phyloP scores from a whole-genome alignment of 495 filamentous ascomycete genomes.

The Penicillium desertorum region DNA sequence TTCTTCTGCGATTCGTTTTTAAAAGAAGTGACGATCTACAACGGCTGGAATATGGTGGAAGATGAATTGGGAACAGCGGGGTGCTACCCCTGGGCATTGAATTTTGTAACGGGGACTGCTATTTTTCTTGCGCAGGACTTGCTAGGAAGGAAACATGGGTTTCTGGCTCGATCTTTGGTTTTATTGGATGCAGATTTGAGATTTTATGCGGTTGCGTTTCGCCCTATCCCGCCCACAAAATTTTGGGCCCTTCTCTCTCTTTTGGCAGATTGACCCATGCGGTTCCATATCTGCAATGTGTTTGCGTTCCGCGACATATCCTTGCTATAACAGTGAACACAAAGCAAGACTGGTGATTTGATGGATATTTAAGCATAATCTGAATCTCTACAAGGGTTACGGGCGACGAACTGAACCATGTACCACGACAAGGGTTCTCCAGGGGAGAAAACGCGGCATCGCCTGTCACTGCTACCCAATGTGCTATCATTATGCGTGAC shows the following conservation, averaged over 20 bases:
- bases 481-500: background rate
- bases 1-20: slow-evolving; percentile 3
- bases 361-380: background rate
- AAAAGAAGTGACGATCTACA: slow-evolving; percentile 19
- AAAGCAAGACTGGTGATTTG: background rate
- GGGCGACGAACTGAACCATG: background rate
- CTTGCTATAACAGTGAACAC: background rate
- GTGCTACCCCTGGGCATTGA: background rate
- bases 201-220: background rate
- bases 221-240: background rate
- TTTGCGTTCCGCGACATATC: background rate
- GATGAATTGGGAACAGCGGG: slow-evolving; percentile 6
- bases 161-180: background rate
- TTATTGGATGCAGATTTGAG: slow-evolving; percentile 4
- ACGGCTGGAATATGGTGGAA: slow-evolving; percentile 17
- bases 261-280: slow-evolving; percentile 6
- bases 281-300: background rate
- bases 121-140: background rate
- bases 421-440: background rate
- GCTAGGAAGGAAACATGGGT: background rate
- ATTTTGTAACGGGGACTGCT: background rate
- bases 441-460: background rate
- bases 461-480: background rate
- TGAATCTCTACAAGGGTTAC: background rate
- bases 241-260: background rate